Conservation (phyloP, 2,329 filamentous ascomycete genomes). For the Ilyonectria robusta region DNA sequence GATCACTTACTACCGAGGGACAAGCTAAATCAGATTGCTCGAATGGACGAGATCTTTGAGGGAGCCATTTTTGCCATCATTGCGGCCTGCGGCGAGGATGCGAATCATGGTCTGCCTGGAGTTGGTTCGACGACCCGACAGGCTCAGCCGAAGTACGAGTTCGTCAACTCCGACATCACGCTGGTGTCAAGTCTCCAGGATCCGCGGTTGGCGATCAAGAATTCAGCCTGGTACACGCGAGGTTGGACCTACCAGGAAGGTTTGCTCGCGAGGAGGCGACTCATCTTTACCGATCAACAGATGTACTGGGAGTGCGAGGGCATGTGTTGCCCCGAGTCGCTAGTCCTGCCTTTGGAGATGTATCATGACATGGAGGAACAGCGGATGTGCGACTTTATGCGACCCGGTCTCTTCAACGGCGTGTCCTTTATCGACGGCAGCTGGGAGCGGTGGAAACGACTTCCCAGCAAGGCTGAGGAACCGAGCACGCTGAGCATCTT, state of each 20-base stretch:
- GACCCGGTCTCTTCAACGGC: conserved; percentile 53
- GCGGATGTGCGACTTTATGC: conserved; percentile 54
- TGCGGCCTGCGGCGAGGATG: conserved; percentile 53
- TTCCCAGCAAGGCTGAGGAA: conserved; percentile 47
- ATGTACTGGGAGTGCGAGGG: conserved; percentile 58
- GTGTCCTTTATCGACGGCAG: conserved; percentile 54
- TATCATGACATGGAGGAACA: conserved; percentile 52
- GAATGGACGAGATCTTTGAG: conserved; percentile 57
- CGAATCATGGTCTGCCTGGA: conserved; percentile 53
- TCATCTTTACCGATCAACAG: conserved; percentile 57
- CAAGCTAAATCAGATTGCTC: conserved; percentile 49
- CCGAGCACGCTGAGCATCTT: conserved; percentile 55
- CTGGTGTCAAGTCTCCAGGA: conserved; percentile 53
- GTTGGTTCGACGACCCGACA: conserved; percentile 47
- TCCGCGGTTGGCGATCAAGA: conserved; percentile 48
- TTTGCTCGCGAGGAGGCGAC: conserved; percentile 53
- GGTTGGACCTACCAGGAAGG: conserved; percentile 60
- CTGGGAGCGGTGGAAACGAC: conserved; percentile 54
- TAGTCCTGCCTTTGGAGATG: conserved; percentile 50
- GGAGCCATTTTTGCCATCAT: conserved; percentile 55
- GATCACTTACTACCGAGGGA: conserved; percentile 42
- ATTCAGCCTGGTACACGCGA: conserved; percentile 53
- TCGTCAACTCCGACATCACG: conserved; percentile 50
- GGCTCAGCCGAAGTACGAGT: conserved; percentile 51
- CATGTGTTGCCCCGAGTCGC: conserved; percentile 55